Conservation (phyloP, 2,329 filamentous ascomycete species). For the Westerdykella aurantiaca region DNA sequence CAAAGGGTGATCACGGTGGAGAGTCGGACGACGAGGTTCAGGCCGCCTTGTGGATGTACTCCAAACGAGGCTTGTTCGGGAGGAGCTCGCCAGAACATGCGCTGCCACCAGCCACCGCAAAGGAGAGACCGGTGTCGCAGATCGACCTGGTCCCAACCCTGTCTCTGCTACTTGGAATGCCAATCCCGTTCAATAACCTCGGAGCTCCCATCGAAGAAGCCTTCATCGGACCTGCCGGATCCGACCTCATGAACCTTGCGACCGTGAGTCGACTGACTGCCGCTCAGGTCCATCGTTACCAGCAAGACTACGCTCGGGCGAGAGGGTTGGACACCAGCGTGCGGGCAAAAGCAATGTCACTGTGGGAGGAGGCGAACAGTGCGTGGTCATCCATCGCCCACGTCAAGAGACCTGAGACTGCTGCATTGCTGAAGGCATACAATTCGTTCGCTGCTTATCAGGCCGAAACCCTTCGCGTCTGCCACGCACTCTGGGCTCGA, state of each 20-base stretch:
- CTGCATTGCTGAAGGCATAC: constrained; percentile 42
- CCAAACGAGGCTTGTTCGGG: constrained; percentile 78
- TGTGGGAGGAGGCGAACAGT: constrained; percentile 58
- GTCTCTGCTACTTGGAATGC: constrained; percentile 78
- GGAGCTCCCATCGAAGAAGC: constrained; percentile 91
- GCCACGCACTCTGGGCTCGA: constrained; percentile 80
- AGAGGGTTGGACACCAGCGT: constrained; percentile 60
- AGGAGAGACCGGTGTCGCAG: constrained; percentile 68
- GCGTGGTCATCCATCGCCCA: constrained; percentile 35
- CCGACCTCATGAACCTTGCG: constrained; percentile 71
- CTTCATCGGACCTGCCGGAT: constrained; percentile 65
- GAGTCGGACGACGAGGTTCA: constrained; percentile 96
- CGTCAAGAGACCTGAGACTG: constrained; percentile 23
- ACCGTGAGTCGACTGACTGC: constrained; percentile 70
- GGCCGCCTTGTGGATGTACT: constrained; percentile 97
- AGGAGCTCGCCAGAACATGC: constrained; percentile 58
- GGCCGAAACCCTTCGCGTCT: constrained; percentile 68
- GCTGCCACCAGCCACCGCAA: constrained; percentile 63
- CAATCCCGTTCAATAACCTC: constrained; percentile 93
- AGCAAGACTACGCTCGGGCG: constrained; percentile 71
- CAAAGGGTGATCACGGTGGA: constrained; percentile 95
- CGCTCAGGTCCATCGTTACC: constrained; percentile 84
- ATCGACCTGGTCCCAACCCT: constrained; percentile 95
- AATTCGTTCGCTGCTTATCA: constrained; percentile 68
- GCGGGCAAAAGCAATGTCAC: constrained; percentile 49